Evolutionary conservation across 768 basidiomycete genomes (phyloP).

Genomic region (Sporobolomyces pararoseus): DNA sequence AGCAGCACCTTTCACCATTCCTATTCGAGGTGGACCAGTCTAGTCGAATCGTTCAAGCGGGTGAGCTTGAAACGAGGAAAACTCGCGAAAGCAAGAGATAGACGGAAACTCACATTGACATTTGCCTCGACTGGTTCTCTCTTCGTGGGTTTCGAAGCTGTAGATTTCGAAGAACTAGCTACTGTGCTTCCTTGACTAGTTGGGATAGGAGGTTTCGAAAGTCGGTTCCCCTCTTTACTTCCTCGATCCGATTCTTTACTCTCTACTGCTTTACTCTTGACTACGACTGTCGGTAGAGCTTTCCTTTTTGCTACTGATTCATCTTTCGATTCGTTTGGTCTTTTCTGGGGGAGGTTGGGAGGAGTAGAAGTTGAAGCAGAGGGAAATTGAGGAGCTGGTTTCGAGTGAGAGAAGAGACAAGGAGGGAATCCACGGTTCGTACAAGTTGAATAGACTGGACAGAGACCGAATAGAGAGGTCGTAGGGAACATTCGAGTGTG

Average conservation of each 20-base stretch:
- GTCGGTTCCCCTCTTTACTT: not conserved
- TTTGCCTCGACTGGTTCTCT: not conserved
- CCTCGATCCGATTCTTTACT: not conserved
- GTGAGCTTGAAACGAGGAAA: not conserved
- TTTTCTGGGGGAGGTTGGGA: not conserved
- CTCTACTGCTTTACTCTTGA: not conserved
- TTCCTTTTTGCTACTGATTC: not conserved
- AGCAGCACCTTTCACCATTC: not conserved
- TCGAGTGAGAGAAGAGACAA: not conserved
- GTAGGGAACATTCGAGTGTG: constrained; percentile 23
- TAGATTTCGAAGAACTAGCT: not conserved
- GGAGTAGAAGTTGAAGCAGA: not conserved
- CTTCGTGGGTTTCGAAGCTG: not conserved
- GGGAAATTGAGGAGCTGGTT: not conserved
- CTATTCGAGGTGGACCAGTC: constrained; percentile 29
- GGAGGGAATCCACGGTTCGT: constrained; percentile 3
- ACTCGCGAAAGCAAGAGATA: not conserved
- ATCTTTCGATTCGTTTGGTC: not conserved
- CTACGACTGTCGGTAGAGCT: not conserved
- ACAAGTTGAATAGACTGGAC: constrained; percentile 16
- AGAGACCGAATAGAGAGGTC: constrained; percentile 15
- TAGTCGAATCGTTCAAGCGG: not conserved
- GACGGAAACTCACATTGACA: not conserved
- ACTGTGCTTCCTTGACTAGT: not conserved
- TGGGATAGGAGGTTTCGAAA: not conserved